Base-by-base conservation (phyloP, 2,329 filamentous ascomycete genomes). In the Fusarium liriodendri region DNA sequence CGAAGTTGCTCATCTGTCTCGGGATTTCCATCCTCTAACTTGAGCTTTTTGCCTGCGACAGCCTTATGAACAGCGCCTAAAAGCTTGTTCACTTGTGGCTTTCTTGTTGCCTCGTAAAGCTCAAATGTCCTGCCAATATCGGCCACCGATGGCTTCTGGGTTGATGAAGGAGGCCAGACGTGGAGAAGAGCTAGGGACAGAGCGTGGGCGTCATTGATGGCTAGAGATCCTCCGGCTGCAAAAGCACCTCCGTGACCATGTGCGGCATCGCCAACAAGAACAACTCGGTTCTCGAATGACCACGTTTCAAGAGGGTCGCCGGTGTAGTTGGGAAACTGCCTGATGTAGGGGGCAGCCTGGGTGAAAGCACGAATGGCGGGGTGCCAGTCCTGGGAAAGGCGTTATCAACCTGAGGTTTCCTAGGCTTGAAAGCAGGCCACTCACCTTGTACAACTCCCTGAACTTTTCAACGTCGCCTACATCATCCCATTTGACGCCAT, bases 361-460 rank as follows among this genome's bases (percentile, higher is more conserved):
- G 60, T 62, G n/a, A 62, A 62, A 6, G 60, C 60, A 14, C 32
- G 60, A 52, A 62, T 62, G 2, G 60, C 40, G 14, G 60, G 60
- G 32, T 62, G 32, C 60, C 60, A 62, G 32, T 62, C 40, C 60
- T 45, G 3, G 7, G 14, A 25, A 25, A 25, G 13, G 8, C 6
- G 42, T 16, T 25, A 25, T 25, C 13, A 25, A 45, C 7, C 1
- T 25, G 2, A 2, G 4, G 7, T 16, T 14, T 22, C 6, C 5
- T 1, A 18, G 11, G 5, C 14, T 8, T 38, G 18, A 7, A 1
- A 27, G 2, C 9, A 18, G 3, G 22, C 8, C 1, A 16, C 22
- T 38, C 9, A 37, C 60, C 22, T 62, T 52, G 6, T 50, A 50
- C 3, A 50, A 5, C 6, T 50, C 40, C 8, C 42, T 38, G 60